Conservation (phyloP, 148 eudicot genomes). For the Vaccinium corymbosum region DNA sequence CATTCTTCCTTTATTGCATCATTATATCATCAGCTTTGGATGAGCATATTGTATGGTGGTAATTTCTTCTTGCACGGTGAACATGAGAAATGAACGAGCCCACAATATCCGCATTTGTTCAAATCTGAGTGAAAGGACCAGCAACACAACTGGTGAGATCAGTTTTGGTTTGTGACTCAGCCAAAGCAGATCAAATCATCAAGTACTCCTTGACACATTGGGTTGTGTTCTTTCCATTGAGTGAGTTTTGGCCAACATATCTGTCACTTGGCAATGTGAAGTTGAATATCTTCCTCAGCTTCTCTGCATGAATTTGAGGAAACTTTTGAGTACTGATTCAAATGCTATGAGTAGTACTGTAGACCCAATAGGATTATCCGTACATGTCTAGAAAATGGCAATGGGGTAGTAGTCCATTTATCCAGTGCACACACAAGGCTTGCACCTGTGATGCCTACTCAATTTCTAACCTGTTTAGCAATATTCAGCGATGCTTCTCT, state of each 20-base stretch:
- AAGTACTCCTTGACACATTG: background rate
- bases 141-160: background rate
- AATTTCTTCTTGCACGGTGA: background rate
- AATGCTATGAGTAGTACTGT: background rate
- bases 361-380: background rate
- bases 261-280: background rate
- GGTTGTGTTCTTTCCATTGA: background rate
- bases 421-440: background rate
- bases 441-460: background rate
- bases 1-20: background rate
- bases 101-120: background rate
- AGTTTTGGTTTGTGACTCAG: background rate
- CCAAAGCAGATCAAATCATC: background rate
- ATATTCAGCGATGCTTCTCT: slow-evolving; percentile 5
- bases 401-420: background rate
- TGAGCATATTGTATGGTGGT: background rate
- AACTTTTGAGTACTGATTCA: background rate
- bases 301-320: background rate
- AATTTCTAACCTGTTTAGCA: background rate
- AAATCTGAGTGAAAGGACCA: background rate
- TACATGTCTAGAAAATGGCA: background rate
- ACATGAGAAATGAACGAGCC: background rate
- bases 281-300: background rate
- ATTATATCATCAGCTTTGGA: background rate
- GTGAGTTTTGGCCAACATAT: background rate